Evolutionary conservation across 202 grass and related monocot species (phyloP), one percentile per base, ranked within the genome.

Genomic region (Zizania palustris): DNA sequence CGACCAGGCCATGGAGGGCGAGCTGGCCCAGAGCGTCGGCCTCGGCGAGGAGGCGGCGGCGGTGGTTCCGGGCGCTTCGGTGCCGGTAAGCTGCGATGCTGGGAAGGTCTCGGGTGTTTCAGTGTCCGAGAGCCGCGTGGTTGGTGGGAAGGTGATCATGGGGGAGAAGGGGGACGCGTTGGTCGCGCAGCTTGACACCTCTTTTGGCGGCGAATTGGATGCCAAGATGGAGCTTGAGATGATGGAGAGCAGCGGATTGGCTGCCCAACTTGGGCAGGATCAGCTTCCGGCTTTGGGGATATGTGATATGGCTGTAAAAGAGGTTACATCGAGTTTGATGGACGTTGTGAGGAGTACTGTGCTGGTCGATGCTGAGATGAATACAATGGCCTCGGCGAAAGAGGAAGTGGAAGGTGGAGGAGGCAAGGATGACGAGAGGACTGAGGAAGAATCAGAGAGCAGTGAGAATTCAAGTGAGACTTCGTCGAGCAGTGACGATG

Each of bases 401-500:
- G 60, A 54, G 18, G 14, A 60, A 11, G 2, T 6, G n/a, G 20
- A 16, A 20, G 1, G 14, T 4, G 63, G 10, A 54, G 56, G 42
- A 3, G 35, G 21, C 45, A 60, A 65, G 38, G 48, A 72, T 37
- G 45, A 21, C 22, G 79, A 90, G 38, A 83, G 63, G 62, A 77
- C 73, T 0, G 71, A 76, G 21, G 49, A 83, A 55, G 85, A 80
- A 15, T 51, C 63, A 0, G 75, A 85, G 2, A 85, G 74, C 4
- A 74, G 62, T 0, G 82, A 89, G 4, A 16, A 75, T 0, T 82
- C 79, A 0, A 80, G 71, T 48, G 76, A 82, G 35, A 45, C 71
- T 82, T 88, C 82, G 13, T 87, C 82, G 1, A 93, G 91, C 67
- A 83, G 85, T 12, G 85, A 87, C 0, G 84, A 82, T 16, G 84